These are phyloP conservation scores for Talaromyces sp. DNA, from an alignment of 2,329 filamentous ascomycete genomes.

Conservation along the genomic window DNA sequence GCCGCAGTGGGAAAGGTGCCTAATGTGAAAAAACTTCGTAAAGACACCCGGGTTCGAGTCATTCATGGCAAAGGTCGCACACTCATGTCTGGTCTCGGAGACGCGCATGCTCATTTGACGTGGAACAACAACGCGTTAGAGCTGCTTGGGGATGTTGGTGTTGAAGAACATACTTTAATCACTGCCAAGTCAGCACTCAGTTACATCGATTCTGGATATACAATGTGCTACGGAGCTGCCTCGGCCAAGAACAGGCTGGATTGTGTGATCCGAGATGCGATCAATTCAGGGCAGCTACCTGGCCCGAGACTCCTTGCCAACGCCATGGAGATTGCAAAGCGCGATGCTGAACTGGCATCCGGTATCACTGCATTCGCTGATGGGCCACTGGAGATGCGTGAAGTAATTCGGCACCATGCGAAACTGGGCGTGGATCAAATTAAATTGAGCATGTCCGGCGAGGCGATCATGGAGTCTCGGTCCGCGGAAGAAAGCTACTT, in stretches of 20 bases:
- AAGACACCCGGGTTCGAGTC: slow-evolving; percentile 29
- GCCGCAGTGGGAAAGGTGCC: slow-evolving; percentile 29
- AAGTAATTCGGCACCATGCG: slow-evolving; percentile 28
- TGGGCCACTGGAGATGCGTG: slow-evolving; percentile 15
- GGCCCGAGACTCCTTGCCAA: slow-evolving; percentile 47
- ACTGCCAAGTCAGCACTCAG: slow-evolving; percentile 40
- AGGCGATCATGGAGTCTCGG: slow-evolving; percentile 25
- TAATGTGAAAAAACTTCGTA: slow-evolving; percentile 20
- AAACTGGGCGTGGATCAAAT: slow-evolving; percentile 39
- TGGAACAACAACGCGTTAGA: slow-evolving; percentile 45
- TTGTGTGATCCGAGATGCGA: slow-evolving; percentile 44
- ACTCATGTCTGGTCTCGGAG: slow-evolving; percentile 46
- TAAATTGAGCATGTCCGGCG: slow-evolving; percentile 41
- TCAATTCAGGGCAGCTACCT: slow-evolving; percentile 45
- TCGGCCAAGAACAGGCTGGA: slow-evolving; percentile 44
- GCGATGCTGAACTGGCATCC: slow-evolving; percentile 41
- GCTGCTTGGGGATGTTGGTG: slow-evolving; percentile 35
- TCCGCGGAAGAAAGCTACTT: slow-evolving; percentile 44
- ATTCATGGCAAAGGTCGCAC: slow-evolving; percentile 40
- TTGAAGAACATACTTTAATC: slow-evolving; percentile 46
- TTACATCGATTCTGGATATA: slow-evolving; percentile 47
- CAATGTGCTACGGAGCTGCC: slow-evolving; percentile 46
- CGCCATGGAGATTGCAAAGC: slow-evolving; percentile 43
- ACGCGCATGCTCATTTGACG: slow-evolving; percentile 46
- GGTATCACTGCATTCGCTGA: slow-evolving; percentile 41